Evolutionary conservation across 306 rosid species (phyloP).

Genomic region (Cyclanthera cordifolia): DNA sequence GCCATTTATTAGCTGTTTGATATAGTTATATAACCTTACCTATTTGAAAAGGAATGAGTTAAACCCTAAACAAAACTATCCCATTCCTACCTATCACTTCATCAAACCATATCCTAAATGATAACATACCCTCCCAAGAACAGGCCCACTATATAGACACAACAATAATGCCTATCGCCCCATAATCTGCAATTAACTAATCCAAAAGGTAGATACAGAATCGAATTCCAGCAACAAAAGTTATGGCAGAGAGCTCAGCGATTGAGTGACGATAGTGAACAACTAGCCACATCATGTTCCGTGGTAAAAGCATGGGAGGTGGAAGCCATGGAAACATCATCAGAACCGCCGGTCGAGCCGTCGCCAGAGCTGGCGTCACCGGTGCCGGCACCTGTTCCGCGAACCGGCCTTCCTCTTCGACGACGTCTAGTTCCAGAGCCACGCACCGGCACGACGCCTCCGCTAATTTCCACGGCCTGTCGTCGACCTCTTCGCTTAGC

Average conservation of each 20-base stretch:
- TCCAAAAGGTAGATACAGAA: not conserved
- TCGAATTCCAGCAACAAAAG: not conserved
- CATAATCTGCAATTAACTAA: not conserved
- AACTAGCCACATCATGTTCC: not conserved
- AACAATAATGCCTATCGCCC: not conserved
- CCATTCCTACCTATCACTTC: not conserved
- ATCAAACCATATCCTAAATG: not conserved
- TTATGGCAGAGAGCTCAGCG: not conserved
- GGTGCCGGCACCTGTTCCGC: not conserved
- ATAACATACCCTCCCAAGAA: not conserved
- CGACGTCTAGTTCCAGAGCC: not conserved
- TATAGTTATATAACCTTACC: too few species aligned
- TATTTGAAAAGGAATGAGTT: too few species aligned
- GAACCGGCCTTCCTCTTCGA: not conserved
- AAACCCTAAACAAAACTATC: not conserved
- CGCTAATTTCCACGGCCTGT: not conserved
- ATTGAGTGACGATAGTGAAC: not conserved
- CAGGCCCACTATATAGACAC: not conserved
- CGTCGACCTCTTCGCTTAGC: not conserved
- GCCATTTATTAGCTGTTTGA: too few species aligned
- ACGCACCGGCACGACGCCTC: not conserved
- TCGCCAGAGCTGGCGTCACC: not conserved
- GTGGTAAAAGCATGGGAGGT: not conserved
- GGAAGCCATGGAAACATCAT: slow-evolving; percentile 3
- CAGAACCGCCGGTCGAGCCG: not conserved